Percentiles rank a stretch among this genome's conserved stretches.
Evolutionary conservation across 139 green algal genomes (phyloP).

Genomic region (Micractinium sp.): DNA sequence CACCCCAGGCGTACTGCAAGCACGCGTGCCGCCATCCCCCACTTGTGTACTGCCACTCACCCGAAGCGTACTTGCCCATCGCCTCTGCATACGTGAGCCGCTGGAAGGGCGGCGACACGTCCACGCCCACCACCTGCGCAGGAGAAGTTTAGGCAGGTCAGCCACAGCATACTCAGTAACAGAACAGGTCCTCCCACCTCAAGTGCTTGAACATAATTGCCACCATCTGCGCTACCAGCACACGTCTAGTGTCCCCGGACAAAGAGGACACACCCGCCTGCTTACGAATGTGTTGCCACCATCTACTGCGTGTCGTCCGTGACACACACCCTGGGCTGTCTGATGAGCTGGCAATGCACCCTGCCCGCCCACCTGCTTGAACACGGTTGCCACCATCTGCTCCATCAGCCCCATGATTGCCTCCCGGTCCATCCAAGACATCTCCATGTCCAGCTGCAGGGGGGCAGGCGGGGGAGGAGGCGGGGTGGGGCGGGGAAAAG

Average conservation of each 20-base stretch:
- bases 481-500: not conserved
- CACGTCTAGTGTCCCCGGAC: too few species aligned
- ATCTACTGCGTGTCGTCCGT: too few species aligned
- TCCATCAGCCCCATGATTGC: constrained; percentile 59
- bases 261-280: too few species aligned
- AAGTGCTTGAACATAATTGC: too few species aligned
- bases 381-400: not conserved
- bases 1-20: too few species aligned
- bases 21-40: not conserved
- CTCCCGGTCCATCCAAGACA: constrained; percentile 88
- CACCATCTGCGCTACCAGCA: too few species aligned
- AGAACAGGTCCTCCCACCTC: too few species aligned
- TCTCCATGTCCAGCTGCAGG: constrained; percentile 77
- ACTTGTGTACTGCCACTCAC: not conserved
- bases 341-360: not conserved
- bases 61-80: constrained; percentile 79
- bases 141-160: not conserved
- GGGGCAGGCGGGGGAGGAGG: not conserved
- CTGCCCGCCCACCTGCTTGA: not conserved
- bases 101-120: constrained; percentile 74
- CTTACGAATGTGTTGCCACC: too few species aligned
- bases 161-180: not conserved
- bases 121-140: constrained; percentile 57
- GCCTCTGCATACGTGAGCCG: constrained; percentile 92
- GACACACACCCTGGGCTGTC: too few species aligned